Base-by-base conservation (phyloP, 2,329 filamentous ascomycete genomes). In the Chlorencoelia australis region DNA sequence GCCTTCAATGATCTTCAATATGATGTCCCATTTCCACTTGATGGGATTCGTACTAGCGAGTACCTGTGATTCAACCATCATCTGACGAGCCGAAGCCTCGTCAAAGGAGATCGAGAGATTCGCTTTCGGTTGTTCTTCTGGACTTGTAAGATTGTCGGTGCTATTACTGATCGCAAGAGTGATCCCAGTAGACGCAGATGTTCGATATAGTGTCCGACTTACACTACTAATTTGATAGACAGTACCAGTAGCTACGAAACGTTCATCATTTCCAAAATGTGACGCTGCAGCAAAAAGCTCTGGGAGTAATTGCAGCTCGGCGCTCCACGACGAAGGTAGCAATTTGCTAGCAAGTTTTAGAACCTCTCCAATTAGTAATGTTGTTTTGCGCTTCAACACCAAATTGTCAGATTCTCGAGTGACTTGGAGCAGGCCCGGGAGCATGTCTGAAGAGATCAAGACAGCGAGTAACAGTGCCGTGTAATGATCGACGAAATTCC, bases 191-290 rank as follows among this genome's bases (percentile, higher is more conserved):
- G 69, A 65, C 2, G 72, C 70, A 5, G 75, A 73, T 31, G 85
- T 93, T 39, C 87, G 74, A 55, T 93, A 93, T 10, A 98, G 64
- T 0, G 88, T 96, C 44, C 86, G 77, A 58, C 89, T 98, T 47
- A 98, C 87, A 55, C 89, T 95, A 62, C 94, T 94, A 36, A 98
- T 94, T 56, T 96, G 91, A 53, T 96, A 98, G 9, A 98, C 85
- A 13, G 93, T 93, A 6, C 86, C 80, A 6, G 86, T 88, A 5
- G 89, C 86, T 39, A 82, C 69, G 48, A 88, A 88, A 37, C 85
- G 79, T 16, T 77, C 71, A 19, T 88, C 75, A 14, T 76, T 68
- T 15, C 74, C 67, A 49, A 88, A 85, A 21, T 77, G 71, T 2
- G 83, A 71, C 4, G 88, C 86, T 0, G 79, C 76, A 5, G 79